Evolutionary conservation across 2,329 filamentous ascomycete genomes (phyloP), one percentile per base, ranked within the genome.

Genomic region (Fonsecaea multimorphosa): DNA sequence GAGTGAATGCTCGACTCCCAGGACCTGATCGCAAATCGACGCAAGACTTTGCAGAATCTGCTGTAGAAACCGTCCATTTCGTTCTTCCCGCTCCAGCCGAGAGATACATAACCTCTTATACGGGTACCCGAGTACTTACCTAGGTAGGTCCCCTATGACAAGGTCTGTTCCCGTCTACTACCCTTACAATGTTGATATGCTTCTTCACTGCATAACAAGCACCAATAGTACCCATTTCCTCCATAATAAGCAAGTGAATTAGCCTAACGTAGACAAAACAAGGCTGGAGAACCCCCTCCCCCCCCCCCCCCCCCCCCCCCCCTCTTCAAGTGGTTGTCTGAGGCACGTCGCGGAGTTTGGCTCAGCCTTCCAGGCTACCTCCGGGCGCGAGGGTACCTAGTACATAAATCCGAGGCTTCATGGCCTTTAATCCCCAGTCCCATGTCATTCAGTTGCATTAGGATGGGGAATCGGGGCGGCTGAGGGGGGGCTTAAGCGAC

Each of bases 331-430:
- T 24, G 9, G 44, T 49, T 16, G 3, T 49, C 22, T 3, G 19
- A 27, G n/a, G 11, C 44, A 31, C 29, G 8, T 3, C 29, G 3
- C 44, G 44, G 44, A 49, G 44, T 49, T 49, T 49, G 27, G 44
- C 44, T 24, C 19, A n/a, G n/a, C n/a, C n/a, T n/a, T n/a, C n/a
- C n/a, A n/a, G n/a, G n/a, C n/a, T 49, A 49, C 12, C 19, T 49
- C 44, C 44, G 44, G 9, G 2, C 19, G 11, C 19, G 9, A 24
- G n/a, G n/a, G n/a, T n/a, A n/a, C n/a, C n/a, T n/a, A n/a, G n/a
- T n/a, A 24, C 44, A 49, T 49, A 49, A 49, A 49, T 49, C 44
- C 44, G 44, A 49, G 44, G 44, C 19, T 49, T 11, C 22, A 27
- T 49, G 19, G 19, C 22, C 3, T 8, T 27, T 24, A 12, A 19